Percentiles rank a stretch among this genome's conserved stretches.
phyloP scores from a whole-genome alignment of 176 grass and related monocot genomes.

The Musa troglodytarum region DNA sequence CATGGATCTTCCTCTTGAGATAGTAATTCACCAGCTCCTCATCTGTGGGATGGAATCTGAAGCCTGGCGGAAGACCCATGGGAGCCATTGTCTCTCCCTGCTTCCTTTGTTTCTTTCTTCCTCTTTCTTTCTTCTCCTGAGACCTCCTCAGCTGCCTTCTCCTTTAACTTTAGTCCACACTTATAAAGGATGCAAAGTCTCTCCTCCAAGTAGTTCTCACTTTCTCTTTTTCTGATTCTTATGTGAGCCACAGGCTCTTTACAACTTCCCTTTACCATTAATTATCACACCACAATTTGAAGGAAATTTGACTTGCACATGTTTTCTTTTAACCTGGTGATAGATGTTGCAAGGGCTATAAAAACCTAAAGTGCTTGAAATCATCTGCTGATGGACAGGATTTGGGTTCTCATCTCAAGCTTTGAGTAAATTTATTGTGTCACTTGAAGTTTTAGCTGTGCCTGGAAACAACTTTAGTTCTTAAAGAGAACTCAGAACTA shows the following conservation, averaged over 20 bases:
- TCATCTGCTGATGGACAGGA: no score
- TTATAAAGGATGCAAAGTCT: background rate
- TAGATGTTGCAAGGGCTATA: no score
- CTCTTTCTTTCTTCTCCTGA: background rate
- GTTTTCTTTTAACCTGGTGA: no score
- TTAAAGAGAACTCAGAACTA: no score
- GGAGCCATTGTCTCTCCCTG: background rate
- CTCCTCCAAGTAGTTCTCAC: background rate
- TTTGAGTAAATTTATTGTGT: background rate
- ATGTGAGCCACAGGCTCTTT: background rate
- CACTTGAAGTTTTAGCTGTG: background rate
- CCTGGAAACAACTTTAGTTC: background rate
- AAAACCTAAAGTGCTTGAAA: no score
- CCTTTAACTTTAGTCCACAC: background rate
- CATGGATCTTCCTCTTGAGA: conserved; percentile 43
- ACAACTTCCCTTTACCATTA: background rate
- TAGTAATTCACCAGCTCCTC: conserved; percentile 54
- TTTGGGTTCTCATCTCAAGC: background rate
- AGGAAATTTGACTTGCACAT: background rate
- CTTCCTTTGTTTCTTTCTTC: background rate
- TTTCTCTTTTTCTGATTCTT: conserved; percentile 2
- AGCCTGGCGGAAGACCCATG: conserved; percentile 40
- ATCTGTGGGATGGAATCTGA: conserved; percentile 56
- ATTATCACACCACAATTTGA: background rate
- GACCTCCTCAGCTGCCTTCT: background rate